A percentile compares a stretch with the other conserved stretches of the same genome.
phyloP scores from a whole-genome alignment of 2,329 filamentous ascomycete species.

The Monosporascus sp. region DNA sequence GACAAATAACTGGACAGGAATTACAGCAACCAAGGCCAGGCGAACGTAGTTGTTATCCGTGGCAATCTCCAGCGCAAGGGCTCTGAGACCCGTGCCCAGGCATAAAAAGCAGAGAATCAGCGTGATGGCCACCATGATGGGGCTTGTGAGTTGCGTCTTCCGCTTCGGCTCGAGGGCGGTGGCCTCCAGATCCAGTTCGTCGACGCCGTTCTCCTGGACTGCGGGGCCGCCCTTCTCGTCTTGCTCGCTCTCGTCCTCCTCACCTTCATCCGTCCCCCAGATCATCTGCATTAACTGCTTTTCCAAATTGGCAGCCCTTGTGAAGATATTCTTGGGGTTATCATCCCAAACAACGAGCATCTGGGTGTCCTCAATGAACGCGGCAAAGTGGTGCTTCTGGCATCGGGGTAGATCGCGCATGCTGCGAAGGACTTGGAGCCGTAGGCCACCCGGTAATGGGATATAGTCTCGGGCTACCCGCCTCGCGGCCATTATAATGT shows the following conservation, averaged over 20 bases:
- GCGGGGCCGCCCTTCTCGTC: slow-evolving; percentile 17
- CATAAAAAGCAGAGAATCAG: slow-evolving; percentile 47
- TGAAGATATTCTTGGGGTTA: slow-evolving; percentile 50
- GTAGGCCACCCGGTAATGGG: slow-evolving; percentile 52
- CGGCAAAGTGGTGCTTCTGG: slow-evolving; percentile 62
- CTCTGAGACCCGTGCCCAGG: slow-evolving; percentile 52
- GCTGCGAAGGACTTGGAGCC: slow-evolving; percentile 57
- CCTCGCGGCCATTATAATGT: slow-evolving; percentile 46
- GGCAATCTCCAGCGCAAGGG: slow-evolving; percentile 48
- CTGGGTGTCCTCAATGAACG: slow-evolving; percentile 54
- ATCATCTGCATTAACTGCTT: slow-evolving; percentile 52
- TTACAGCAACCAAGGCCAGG: slow-evolving; percentile 46
- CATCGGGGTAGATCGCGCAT: slow-evolving; percentile 53
- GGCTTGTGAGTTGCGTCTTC: slow-evolving; percentile 49
- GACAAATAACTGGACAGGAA: slow-evolving; percentile 55
- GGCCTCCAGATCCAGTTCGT: slow-evolving; percentile 38
- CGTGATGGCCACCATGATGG: slow-evolving; percentile 48
- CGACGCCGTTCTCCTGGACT: slow-evolving; percentile 30
- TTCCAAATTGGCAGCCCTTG: slow-evolving; percentile 48
- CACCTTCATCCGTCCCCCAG: slow-evolving; percentile 41
- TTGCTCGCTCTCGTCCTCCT: slow-evolving; percentile 38
- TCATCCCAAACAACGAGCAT: slow-evolving; percentile 63
- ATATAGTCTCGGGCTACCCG: slow-evolving; percentile 49
- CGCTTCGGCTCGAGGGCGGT: slow-evolving; percentile 36
- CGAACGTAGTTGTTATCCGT: slow-evolving; percentile 51